These are phyloP conservation scores for Populus tremula DNA, from an alignment of 345 rosid species.

Conservation along the genomic window DNA sequence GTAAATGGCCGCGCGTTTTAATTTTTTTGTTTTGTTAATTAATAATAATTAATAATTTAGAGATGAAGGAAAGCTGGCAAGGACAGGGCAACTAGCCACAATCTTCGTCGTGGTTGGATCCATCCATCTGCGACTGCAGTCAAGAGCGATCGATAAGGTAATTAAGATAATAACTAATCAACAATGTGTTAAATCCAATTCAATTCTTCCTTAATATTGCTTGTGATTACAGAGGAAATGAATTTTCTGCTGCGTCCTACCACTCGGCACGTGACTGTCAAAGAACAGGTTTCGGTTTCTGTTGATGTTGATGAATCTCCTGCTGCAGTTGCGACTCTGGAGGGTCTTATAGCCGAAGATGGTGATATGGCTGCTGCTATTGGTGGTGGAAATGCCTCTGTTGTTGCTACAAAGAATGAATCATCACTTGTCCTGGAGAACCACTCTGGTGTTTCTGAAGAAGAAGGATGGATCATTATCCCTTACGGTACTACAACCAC, in stretches of 20 bases:
- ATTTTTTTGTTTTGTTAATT: no score
- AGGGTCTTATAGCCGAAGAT: conserved; percentile 69
- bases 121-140: no score
- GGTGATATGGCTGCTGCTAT: conserved; percentile 21
- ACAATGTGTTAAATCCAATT: not conserved
- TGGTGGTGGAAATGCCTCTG: conserved; percentile 32
- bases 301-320: conserved; percentile 44
- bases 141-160: no score
- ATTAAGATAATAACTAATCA: no score
- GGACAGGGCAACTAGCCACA: no score
- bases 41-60: no score
- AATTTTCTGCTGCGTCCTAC: conserved; percentile 74
- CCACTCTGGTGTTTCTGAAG: conserved; percentile 72
- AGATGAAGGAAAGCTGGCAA: no score
- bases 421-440: conserved; percentile 34
- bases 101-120: no score
- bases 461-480: conserved; percentile 89
- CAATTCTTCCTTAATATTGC: not conserved
- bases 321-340: conserved; percentile 47
- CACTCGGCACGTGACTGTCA: conserved; percentile 28
- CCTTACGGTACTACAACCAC: conserved; percentile 57
- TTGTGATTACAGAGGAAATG: conserved; percentile 42
- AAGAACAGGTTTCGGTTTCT: conserved; percentile 34
- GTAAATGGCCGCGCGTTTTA: no score
- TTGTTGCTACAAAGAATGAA: conserved; percentile 33